These are phyloP conservation scores for Aspergillus flavus DNA, from an alignment of 2,329 filamentous ascomycete genomes.

Conservation along the genomic window DNA sequence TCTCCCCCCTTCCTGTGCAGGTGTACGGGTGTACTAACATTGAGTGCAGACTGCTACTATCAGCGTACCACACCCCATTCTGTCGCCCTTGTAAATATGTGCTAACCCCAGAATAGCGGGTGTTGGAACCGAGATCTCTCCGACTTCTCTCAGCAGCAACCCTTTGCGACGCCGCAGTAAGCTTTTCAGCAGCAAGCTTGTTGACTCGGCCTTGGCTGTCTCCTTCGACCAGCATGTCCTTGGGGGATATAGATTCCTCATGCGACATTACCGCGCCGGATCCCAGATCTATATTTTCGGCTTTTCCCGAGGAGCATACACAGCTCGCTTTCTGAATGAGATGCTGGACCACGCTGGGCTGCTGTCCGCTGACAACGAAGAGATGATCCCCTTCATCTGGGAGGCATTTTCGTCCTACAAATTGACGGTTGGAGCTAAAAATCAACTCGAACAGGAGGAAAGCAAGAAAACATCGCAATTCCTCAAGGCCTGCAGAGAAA, in stretches of 20 bases:
- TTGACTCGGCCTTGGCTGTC: slow-evolving; percentile 18
- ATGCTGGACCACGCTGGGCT: slow-evolving; percentile 26
- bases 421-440: slow-evolving; percentile 6
- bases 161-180: neutral
- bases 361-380: slow-evolving; percentile 24
- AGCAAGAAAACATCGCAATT: neutral
- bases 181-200: slow-evolving; percentile 5
- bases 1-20: neutral
- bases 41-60: neutral
- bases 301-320: slow-evolving; percentile 29
- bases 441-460: neutral
- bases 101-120: neutral
- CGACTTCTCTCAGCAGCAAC: slow-evolving; percentile 3
- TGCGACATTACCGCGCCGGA: slow-evolving; percentile 19
- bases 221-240: slow-evolving; percentile 27
- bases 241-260: slow-evolving; percentile 24
- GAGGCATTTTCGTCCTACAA: slow-evolving; percentile 20
- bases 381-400: slow-evolving; percentile 24
- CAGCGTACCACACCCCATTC: neutral
- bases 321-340: slow-evolving; percentile 27
- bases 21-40: neutral
- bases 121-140: slow-evolving; percentile 2
- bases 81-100: neutral
- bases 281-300: slow-evolving; percentile 28
- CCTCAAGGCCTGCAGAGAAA: slow-evolving; percentile 10